Base-by-base conservation (phyloP, 2,329 filamentous ascomycete species). In the Colletotrichum scovillei region DNA sequence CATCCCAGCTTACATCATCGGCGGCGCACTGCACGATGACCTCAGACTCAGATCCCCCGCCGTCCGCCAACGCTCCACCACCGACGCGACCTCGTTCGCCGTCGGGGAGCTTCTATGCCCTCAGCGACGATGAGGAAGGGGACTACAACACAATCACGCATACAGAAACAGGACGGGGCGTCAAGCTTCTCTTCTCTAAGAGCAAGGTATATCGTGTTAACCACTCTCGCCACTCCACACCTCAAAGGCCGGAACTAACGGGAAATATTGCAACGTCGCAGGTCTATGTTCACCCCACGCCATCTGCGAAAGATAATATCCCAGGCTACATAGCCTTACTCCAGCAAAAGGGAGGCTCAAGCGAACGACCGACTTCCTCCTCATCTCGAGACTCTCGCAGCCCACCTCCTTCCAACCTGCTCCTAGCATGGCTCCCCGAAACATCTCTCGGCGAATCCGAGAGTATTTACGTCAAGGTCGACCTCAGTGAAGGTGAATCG, bases 271-370 rank as follows among this genome's bases (percentile, higher is more conserved):
- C 78, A 73, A 70, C 75, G 62, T 67, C 30, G 49, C 78, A 95
- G 93, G 97, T 99, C 81, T 99, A 98, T 81, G 92, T 99, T 56
- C 97, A 99, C 82, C 97, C 97, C 1, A 95, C 95, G 0, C 93
- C 96, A 0, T 97, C 95, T 0, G 90, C 95, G 69, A 98, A 95
- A 85, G 97, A 99, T 86, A 99, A 99, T 77, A 97, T 99, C 69
- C 87, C 95, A 4, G 97, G 97, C 58, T 99, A 97, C 81, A 92
- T 99, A 77, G 96, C 97, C 22, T 88, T 99, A 2, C 88, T 99
- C 16, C 95, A 99, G 82, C 96, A 99, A 81, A 76, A 98, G 97
- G 81, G 87, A 88, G 0, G 81, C 85, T 38, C 80, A 70, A 66
- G 78, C 76, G 69, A 80, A 79, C 77, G 86, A 46, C 81, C 87